A percentile compares a stretch with the other conserved stretches of the same genome.
Conservation (phyloP, 1,139 yeast genomes). For the Yamadazyma mexicana region DNA sequence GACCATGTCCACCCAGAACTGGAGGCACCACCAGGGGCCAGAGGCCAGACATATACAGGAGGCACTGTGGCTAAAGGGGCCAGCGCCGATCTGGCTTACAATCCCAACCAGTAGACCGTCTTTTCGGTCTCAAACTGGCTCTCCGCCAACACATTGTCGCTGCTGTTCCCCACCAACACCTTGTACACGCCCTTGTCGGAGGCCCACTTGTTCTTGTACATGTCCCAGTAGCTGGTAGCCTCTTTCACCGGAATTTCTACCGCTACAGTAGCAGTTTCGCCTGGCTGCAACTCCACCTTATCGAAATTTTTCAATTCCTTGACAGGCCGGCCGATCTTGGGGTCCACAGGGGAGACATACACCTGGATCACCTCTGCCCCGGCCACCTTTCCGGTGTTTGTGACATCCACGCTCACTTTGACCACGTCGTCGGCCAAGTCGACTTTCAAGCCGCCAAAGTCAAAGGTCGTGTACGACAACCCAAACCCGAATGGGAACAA, state of each 20-base stretch:
- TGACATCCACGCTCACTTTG: constrained; percentile 35
- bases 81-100: too few species aligned
- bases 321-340: constrained; percentile 48
- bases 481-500: constrained; percentile 64
- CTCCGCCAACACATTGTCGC: constrained; percentile 28
- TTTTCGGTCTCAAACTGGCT: constrained; percentile 33
- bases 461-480: constrained; percentile 55
- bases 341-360: constrained; percentile 38
- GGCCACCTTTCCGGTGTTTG: constrained; percentile 38
- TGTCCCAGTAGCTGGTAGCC: constrained; percentile 57
- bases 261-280: constrained; percentile 36
- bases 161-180: constrained; percentile 45
- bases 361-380: constrained; percentile 52
- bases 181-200: constrained; percentile 50
- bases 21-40: too few species aligned
- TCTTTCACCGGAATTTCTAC: constrained; percentile 43
- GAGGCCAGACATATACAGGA: too few species aligned
- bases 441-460: constrained; percentile 19
- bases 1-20: too few species aligned
- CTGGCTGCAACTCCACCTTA: constrained; percentile 45
- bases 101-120: constrained; percentile 24
- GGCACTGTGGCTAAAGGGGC: too few species aligned
- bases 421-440: constrained; percentile 15
- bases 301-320: constrained; percentile 60
- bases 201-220: constrained; percentile 48